phyloP scores from a whole-genome alignment of 768 basidiomycete species.

The Cantharellus cinnabarinus region DNA sequence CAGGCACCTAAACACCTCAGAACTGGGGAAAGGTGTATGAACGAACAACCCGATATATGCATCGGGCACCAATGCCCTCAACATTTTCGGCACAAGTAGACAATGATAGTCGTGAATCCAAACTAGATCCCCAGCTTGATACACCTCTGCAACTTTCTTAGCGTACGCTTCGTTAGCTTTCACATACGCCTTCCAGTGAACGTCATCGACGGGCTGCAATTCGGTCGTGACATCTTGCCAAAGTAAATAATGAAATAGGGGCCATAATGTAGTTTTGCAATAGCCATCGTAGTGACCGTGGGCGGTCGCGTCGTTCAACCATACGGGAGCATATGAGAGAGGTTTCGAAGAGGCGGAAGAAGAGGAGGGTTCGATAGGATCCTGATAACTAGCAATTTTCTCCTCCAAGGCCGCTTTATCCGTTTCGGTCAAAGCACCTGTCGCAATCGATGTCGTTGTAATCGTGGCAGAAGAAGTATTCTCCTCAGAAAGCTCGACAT shows the following conservation, averaged over 20 bases:
- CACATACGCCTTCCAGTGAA: constrained; percentile 58
- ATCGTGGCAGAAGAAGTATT: no score
- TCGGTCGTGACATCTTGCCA: constrained; percentile 93
- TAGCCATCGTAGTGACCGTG: constrained; percentile 94
- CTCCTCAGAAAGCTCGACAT: no score
- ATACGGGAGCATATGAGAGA: constrained; percentile 71
- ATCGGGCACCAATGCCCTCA: constrained; percentile 42
- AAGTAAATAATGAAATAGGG: constrained; percentile 91
- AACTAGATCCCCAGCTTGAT: constrained; percentile 76
- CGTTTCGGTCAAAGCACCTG: constrained; percentile 28
- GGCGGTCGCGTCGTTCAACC: constrained; percentile 74
- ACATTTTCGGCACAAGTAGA: constrained; percentile 68
- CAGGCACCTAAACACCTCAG: constrained; percentile 86
- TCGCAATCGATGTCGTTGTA: no score
- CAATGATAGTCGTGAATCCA: constrained; percentile 96
- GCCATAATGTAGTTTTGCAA: constrained; percentile 96
- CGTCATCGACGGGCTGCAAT: constrained; percentile 55
- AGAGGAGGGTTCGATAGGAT: constrained; percentile 34
- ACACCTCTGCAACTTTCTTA: constrained; percentile 45
- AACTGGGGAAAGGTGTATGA: constrained; percentile 94
- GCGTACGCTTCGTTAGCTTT: constrained; percentile 77
- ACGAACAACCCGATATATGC: constrained; percentile 80
- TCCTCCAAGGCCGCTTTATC: constrained; percentile 48
- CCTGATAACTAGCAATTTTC: constrained; percentile 38
- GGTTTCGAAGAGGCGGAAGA: constrained; percentile 26